phyloP scores from a whole-genome alignment of 2,329 filamentous ascomycete species.

The Fusarium denticulatum region DNA sequence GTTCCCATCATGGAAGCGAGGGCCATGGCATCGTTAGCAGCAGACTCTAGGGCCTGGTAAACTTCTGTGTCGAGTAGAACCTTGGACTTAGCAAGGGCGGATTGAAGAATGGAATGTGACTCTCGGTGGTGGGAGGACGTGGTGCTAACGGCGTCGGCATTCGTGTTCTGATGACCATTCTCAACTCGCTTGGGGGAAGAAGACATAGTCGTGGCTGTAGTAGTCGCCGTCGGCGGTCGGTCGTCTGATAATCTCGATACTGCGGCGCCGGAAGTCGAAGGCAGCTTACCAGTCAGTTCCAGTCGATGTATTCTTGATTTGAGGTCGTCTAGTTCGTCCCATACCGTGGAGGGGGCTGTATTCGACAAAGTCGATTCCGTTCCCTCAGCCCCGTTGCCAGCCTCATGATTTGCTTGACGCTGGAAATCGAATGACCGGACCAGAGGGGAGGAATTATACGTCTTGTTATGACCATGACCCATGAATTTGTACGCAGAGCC shows the following conservation, averaged over 20 bases:
- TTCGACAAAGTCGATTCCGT: slow-evolving; percentile 91
- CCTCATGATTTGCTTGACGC: slow-evolving; percentile 43
- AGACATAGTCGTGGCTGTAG: slow-evolving; percentile 89
- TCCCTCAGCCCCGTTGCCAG: slow-evolving; percentile 64
- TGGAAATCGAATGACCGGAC: slow-evolving; percentile 54
- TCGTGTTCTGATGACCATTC: slow-evolving; percentile 34
- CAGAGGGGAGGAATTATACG: slow-evolving; percentile 70
- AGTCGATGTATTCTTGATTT: slow-evolving; percentile 92
- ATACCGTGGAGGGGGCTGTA: slow-evolving; percentile 90
- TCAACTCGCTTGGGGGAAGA: slow-evolving; percentile 81
- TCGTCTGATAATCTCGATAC: slow-evolving; percentile 80
- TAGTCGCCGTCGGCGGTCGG: slow-evolving; percentile 88
- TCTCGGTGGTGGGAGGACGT: slow-evolving; percentile 60
- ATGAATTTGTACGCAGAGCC: slow-evolving; percentile 55
- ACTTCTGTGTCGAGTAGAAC: slow-evolving; percentile 74
- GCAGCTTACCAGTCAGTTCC: slow-evolving; percentile 88
- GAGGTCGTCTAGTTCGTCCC: slow-evolving; percentile 96
- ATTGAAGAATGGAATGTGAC: slow-evolving; percentile 80
- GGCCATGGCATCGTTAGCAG: slow-evolving; percentile 82
- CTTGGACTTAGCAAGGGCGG: slow-evolving; percentile 83
- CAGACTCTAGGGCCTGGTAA: slow-evolving; percentile 81
- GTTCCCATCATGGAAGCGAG: slow-evolving; percentile 82
- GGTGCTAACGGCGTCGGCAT: slow-evolving; percentile 52
- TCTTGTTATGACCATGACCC: slow-evolving; percentile 42
- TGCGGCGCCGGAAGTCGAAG: slow-evolving; percentile 82